phyloP scores from a whole-genome alignment of 192 early-diverging fungal genomes.

The Backusella sp. region DNA sequence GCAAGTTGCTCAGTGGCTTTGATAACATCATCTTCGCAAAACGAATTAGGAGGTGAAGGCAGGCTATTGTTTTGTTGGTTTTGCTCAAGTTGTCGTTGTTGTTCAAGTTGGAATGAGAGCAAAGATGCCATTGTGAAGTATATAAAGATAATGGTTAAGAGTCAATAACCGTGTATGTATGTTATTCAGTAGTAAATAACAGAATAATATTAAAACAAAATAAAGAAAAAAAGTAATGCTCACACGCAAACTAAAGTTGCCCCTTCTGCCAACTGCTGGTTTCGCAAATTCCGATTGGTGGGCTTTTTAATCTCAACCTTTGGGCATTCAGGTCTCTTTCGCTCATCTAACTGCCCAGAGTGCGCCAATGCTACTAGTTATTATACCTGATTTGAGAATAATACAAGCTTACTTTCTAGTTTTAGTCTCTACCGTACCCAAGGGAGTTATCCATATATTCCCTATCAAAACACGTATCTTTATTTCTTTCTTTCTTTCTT shows the following conservation, averaged over 20 bases:
- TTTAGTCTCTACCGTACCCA: not conserved
- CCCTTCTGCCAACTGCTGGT: not conserved
- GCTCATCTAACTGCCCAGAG: not conserved
- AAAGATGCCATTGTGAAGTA: constrained; percentile 16
- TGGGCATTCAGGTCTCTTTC: not conserved
- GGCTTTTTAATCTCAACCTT: not conserved
- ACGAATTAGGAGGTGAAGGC: constrained; percentile 28
- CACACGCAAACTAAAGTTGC: not conserved
- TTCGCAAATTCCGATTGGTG: constrained; percentile 5
- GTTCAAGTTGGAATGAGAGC: constrained; percentile 19
- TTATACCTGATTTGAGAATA: not conserved
- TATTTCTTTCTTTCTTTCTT: too few species aligned
- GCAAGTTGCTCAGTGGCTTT: not conserved
- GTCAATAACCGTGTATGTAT: not conserved
- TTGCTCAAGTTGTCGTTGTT: constrained; percentile 9
- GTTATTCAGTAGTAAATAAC: not conserved
- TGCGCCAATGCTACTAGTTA: not conserved
- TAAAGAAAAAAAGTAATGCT: not conserved
- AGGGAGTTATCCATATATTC: not conserved
- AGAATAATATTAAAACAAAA: not conserved
- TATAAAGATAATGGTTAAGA: not conserved
- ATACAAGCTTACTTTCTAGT: not conserved
- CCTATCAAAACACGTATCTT: not conserved
- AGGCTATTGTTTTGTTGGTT: not conserved
- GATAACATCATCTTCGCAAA: constrained; percentile 18